These are phyloP conservation scores for Candida montana DNA, from an alignment of 805 yeast genomes.

Conservation along the genomic window DNA sequence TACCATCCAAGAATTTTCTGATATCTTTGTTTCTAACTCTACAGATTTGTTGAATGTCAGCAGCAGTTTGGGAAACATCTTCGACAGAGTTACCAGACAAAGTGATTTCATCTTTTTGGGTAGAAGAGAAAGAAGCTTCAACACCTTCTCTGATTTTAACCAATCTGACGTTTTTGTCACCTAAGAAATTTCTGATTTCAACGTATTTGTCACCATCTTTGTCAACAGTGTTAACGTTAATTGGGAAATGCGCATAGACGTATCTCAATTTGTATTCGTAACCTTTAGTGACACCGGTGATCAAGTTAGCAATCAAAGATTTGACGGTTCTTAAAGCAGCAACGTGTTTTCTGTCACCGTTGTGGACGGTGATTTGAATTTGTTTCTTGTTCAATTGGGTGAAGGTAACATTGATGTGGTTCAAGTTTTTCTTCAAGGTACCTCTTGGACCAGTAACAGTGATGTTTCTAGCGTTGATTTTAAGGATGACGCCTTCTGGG, in stretches of 20 bases:
- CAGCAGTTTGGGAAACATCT: slow-evolving; percentile 97
- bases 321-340: slow-evolving; percentile 99
- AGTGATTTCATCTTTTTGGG: slow-evolving; percentile 91
- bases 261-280: slow-evolving; percentile 99
- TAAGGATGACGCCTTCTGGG: slow-evolving; percentile 92
- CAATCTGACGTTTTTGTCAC: slow-evolving; percentile 95
- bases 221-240: slow-evolving; percentile 89
- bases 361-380: slow-evolving; percentile 89
- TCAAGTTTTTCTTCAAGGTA: slow-evolving; percentile 79
- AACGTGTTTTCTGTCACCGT: slow-evolving; percentile 99
- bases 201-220: slow-evolving; percentile 68
- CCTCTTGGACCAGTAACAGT: slow-evolving; percentile 99
- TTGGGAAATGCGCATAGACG: slow-evolving; percentile 99
- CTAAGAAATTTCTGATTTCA: slow-evolving; percentile 99
- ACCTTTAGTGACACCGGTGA: slow-evolving; percentile 99
- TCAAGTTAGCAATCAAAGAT: slow-evolving; percentile 87
- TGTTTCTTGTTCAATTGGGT: slow-evolving; percentile 63
- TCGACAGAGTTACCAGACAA: slow-evolving; percentile 94
- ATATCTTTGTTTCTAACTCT: slow-evolving; percentile 99
- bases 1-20: slow-evolving; percentile 99
- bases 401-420: slow-evolving; percentile 95
- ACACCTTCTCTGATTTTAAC: slow-evolving; percentile 89
- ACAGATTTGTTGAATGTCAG: slow-evolving; percentile 96
- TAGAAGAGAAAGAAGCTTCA: slow-evolving; percentile 69
- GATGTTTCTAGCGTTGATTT: slow-evolving; percentile 86